Base-by-base conservation (phyloP, 2,329 filamentous ascomycete genomes). In the Fonsecaea multimorphosa region DNA sequence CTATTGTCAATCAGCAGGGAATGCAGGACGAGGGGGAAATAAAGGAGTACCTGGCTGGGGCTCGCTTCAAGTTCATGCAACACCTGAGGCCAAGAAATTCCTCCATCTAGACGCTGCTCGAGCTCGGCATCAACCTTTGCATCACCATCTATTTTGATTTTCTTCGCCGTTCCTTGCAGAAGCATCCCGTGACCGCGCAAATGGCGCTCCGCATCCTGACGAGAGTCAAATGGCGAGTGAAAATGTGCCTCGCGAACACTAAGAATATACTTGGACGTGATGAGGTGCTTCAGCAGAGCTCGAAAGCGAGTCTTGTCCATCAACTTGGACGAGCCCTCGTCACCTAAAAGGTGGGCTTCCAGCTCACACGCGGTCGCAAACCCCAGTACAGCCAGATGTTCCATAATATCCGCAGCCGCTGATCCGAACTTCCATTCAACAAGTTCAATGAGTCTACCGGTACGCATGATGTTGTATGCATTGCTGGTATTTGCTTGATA, bases 401-500 rank as follows among this genome's bases (percentile, higher is more conserved):
- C 87, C 65, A 95, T 85, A 44, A 97, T 83, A 67, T 89, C 87
- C 63, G 88, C 87, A 32, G 92, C 92, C 68, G 88, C 85, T n/a
- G 83, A 80, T 19, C 93, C 94, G 75, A 92, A 89, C 71, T 89
- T 86, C 36, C 84, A 85, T 71, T 92, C 88, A 51, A 95, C 85
- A 66, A 92, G 82, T 69, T 93, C 86, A 31, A 95, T 80, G 44
- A 97, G 90, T 78, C 92, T 95, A 51, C 92, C 93, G 3, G 87
- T 86, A 64, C 95, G 90, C 40, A 93, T 83, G 51, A 97, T 83
- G 71, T 89, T 89, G 79, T 98, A 98, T 69, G 92, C 91, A 67
- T 89, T 87, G 71, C 88, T 83, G 75, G 89, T 83, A 73, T 97
- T 93, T 65, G 92, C 91, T 76, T 97, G 91, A 79, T 98, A 99